Percentiles rank a stretch among this genome's conserved stretches.
These are phyloP conservation scores for Cordyceps javanica DNA, from an alignment of 2,329 filamentous ascomycete species.

Conservation along the genomic window DNA sequence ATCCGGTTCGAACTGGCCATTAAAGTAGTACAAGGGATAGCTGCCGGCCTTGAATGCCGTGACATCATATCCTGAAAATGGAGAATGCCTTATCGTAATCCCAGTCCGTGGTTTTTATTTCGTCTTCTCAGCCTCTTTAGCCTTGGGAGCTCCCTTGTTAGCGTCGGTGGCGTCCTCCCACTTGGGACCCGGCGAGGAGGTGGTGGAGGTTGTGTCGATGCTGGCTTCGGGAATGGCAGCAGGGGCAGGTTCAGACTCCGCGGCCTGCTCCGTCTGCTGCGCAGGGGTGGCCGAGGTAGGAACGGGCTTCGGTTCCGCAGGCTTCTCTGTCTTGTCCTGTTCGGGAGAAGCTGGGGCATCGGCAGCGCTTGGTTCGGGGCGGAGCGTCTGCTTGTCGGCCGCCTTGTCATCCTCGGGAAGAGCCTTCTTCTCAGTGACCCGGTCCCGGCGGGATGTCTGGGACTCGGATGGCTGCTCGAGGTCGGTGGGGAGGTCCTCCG, in stretches of 20 bases:
- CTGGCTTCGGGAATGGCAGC: background rate
- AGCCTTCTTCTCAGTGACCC: conserved; percentile 3
- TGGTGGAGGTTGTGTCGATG: background rate
- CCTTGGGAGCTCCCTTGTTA: conserved; percentile 17
- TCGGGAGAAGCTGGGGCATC: background rate
- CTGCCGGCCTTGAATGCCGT: background rate
- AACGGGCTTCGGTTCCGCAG: background rate
- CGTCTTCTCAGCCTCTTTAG: conserved; percentile 14
- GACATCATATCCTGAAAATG: background rate
- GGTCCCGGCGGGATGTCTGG: background rate
- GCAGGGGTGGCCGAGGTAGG: background rate
- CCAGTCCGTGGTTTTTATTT: background rate
- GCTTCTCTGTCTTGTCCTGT: background rate
- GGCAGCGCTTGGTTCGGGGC: background rate
- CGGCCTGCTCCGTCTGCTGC: background rate
- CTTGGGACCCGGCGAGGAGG: conserved; percentile 13
- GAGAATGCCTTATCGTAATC: background rate
- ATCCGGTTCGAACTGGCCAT: background rate
- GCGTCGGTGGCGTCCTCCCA: conserved; percentile 27
- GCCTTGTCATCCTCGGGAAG: background rate
- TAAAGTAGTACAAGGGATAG: conserved; percentile 3
- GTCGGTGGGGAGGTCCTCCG: conserved; percentile 23
- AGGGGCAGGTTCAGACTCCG: background rate
- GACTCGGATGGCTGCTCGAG: background rate
- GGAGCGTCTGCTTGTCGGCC: background rate